Conservation (phyloP, 1,139 yeast species). For the Yamadazyma jaroonii region DNA sequence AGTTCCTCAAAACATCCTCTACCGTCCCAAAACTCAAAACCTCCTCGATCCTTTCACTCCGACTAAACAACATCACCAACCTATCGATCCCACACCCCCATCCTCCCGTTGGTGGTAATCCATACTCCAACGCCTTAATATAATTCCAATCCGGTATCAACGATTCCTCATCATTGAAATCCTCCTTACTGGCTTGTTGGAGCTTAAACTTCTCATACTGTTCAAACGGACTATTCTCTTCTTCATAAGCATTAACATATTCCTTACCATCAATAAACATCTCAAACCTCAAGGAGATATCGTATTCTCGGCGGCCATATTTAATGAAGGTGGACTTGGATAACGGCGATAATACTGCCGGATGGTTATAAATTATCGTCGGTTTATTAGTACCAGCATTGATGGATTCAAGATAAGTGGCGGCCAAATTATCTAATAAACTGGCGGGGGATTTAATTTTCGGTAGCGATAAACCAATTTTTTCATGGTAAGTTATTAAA, state of each 20-base stretch:
- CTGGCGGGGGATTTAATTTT: conserved; percentile 47
- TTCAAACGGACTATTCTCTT: conserved; percentile 80
- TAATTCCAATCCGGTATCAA: conserved; percentile 72
- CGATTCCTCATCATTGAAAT: conserved; percentile 57
- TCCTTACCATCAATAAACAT: conserved; percentile 78
- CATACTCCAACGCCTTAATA: conserved; percentile 79
- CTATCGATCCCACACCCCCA: conserved; percentile 97
- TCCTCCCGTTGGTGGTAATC: conserved; percentile 97
- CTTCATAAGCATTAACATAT: conserved; percentile 92
- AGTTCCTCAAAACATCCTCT: conserved; percentile 50
- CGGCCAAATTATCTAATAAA: conserved; percentile 65
- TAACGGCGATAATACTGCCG: conserved; percentile 80
- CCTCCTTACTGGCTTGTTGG: conserved; percentile 51
- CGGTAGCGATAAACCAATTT: conserved; percentile 37
- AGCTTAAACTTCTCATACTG: conserved; percentile 59
- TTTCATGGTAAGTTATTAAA: conserved; percentile 36
- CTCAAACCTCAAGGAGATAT: conserved; percentile 74
- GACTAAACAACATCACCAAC: conserved; percentile 73
- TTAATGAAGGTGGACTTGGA: conserved; percentile 57
- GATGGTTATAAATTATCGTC: conserved; percentile 78
- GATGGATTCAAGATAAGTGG: conserved; percentile 62
- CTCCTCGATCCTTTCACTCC: conserved; percentile 65
- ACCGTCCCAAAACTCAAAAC: conserved; percentile 83
- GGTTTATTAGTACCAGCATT: conserved; percentile 41
- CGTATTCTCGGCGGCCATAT: conserved; percentile 29